phyloP scores from a whole-genome alignment of 345 rosid genomes.

The Eucalyptus curtisii region DNA sequence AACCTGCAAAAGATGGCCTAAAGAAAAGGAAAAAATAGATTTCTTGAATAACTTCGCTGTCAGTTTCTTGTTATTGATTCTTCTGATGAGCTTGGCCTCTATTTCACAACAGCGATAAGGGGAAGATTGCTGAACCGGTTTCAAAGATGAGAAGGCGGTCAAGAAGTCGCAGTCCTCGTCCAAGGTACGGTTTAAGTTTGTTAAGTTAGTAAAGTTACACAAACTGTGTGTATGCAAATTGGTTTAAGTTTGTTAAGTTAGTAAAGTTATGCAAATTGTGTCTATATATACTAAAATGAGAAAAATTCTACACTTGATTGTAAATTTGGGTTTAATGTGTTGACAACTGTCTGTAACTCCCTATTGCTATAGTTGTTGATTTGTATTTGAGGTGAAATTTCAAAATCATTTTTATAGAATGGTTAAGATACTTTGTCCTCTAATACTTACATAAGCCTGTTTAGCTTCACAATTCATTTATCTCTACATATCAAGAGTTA shows the following conservation, averaged over 20 bases:
- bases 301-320: background rate
- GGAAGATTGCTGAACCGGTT: slow-evolving; percentile 32
- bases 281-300: background rate
- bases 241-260: background rate
- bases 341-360: background rate
- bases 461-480: background rate
- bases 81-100: background rate
- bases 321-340: background rate
- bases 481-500: background rate
- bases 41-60: background rate
- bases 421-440: background rate
- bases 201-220: background rate
- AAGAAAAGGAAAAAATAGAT: background rate
- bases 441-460: background rate
- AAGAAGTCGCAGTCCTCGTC: slow-evolving; percentile 47
- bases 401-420: background rate
- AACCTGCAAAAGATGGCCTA: background rate
- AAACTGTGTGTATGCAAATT: background rate
- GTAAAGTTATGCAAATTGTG: background rate
- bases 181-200: slow-evolving; percentile 5
- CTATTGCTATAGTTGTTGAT: background rate
- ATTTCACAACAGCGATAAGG: slow-evolving; percentile 21
- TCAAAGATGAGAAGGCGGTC: slow-evolving; percentile 23
- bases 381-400: background rate
- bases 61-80: background rate